Conservation (phyloP, 2,329 filamentous ascomycete species). For the Neoarthrinium moseri region DNA sequence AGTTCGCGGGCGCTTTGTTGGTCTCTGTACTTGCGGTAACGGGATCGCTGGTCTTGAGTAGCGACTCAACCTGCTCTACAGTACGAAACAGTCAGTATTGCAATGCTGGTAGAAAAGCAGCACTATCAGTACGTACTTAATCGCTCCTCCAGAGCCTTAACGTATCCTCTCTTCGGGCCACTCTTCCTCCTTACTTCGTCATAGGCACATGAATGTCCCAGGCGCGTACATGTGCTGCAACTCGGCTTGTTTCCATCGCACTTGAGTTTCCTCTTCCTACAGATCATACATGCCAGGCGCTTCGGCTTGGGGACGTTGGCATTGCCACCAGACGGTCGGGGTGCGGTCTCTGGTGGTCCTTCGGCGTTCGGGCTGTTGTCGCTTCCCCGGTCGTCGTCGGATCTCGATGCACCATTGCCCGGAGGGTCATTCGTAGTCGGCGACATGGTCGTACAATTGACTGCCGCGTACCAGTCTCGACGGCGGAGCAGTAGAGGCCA, state of each 20-base stretch:
- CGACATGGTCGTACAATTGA: slow-evolving; percentile 17
- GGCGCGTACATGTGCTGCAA: slow-evolving; percentile 83
- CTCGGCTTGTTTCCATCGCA: slow-evolving; percentile 84
- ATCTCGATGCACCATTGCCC: slow-evolving; percentile 15
- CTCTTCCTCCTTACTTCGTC: slow-evolving; percentile 93
- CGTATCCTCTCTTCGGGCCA: slow-evolving; percentile 90
- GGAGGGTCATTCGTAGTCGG: slow-evolving; percentile 15
- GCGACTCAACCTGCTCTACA: slow-evolving; percentile 86
- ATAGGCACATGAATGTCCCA: slow-evolving; percentile 85
- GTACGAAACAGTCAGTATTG: slow-evolving; percentile 6
- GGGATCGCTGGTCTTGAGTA: slow-evolving; percentile 77
- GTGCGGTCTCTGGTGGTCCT: slow-evolving; percentile 32
- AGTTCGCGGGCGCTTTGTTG: slow-evolving; percentile 31
- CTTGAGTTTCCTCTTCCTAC: slow-evolving; percentile 85
- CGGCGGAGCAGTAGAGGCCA: not conserved
- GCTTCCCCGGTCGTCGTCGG: slow-evolving; percentile 37
- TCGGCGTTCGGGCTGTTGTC: slow-evolving; percentile 35
- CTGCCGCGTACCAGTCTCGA: too few species aligned
- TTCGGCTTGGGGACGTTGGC: slow-evolving; percentile 74
- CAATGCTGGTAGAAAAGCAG: not conserved
- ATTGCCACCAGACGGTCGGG: slow-evolving; percentile 45
- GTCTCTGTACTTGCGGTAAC: slow-evolving; percentile 32
- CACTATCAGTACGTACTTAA: slow-evolving; percentile 64
- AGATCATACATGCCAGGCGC: slow-evolving; percentile 91
- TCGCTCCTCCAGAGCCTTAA: slow-evolving; percentile 89